Evolutionary conservation across 2,329 filamentous ascomycete species (phyloP).

Genomic region (Phymatotrichopsis omnivora): DNA sequence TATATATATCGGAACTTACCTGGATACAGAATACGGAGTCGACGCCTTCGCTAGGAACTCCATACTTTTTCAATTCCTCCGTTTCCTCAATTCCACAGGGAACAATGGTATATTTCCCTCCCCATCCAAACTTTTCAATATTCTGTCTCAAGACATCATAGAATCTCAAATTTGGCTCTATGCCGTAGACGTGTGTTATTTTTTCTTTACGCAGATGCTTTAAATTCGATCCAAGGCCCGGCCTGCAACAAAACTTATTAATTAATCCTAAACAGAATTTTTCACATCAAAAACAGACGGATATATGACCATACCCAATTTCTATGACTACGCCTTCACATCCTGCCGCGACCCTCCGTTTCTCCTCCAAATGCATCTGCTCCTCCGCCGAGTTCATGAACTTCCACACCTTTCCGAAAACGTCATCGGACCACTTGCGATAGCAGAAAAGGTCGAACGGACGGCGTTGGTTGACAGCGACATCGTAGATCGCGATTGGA

Average conservation of each 20-base stretch:
- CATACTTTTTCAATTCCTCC: constrained; percentile 3
- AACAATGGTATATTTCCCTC: constrained; percentile 4
- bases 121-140: constrained; percentile 9
- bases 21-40: constrained; percentile 9
- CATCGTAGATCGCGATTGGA: not conserved
- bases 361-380: not conserved
- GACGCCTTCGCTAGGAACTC: constrained; percentile 13
- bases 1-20: not conserved
- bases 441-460: constrained; percentile 1
- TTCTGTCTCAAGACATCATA: constrained; percentile 5
- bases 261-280: no score
- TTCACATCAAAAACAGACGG: no score
- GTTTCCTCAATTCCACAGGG: constrained; percentile 17
- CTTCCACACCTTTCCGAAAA: constrained; percentile 6
- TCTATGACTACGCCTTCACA: constrained; percentile 4
- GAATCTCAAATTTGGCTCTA: constrained; percentile 7
- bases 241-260: no score
- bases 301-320: no score
- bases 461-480: not conserved
- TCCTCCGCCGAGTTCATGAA: not conserved
- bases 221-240: constrained; percentile 1
- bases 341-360: not conserved
- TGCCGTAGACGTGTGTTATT: constrained; percentile 1
- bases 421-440: no score
- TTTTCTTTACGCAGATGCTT: constrained; percentile 1